Conservation (phyloP, 2,329 filamentous ascomycete genomes). For the Talaromyces sp. region DNA sequence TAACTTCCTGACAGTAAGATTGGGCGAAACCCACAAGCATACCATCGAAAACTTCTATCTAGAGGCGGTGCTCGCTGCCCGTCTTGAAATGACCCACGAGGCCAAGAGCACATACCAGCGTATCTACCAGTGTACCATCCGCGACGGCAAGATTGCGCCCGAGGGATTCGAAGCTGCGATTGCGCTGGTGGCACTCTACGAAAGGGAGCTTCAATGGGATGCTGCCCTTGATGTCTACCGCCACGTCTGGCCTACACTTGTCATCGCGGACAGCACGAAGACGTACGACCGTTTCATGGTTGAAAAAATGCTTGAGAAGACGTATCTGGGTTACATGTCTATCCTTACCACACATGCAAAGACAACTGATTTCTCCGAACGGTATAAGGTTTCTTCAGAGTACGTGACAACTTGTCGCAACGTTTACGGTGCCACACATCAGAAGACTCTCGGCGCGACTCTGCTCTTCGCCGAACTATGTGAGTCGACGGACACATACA, state of each 20-base stretch:
- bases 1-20: constrained; percentile 33
- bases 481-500: constrained; percentile 47
- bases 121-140: constrained; percentile 45
- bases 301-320: constrained; percentile 48
- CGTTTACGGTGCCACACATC: constrained; percentile 39
- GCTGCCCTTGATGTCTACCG: constrained; percentile 51
- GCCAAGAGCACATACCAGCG: constrained; percentile 49
- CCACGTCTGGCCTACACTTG: constrained; percentile 52
- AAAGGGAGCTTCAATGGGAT: constrained; percentile 49
- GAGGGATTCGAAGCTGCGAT: constrained; percentile 52
- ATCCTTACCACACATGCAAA: constrained; percentile 50
- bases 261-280: constrained; percentile 46
- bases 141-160: constrained; percentile 31
- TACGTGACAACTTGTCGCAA: constrained; percentile 52
- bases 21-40: constrained; percentile 44
- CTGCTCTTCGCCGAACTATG: constrained; percentile 50
- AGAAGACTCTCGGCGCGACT: constrained; percentile 43
- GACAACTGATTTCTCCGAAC: constrained; percentile 45
- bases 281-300: constrained; percentile 38
- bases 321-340: constrained; percentile 53
- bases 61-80: constrained; percentile 51
- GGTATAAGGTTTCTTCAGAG: constrained; percentile 52
- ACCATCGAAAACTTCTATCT: constrained; percentile 54
- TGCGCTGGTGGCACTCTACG: constrained; percentile 50
- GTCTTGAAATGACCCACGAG: constrained; percentile 38